phyloP scores from a whole-genome alignment of 2,329 filamentous ascomycete species.

The Ceratocystiopsis sp. region DNA sequence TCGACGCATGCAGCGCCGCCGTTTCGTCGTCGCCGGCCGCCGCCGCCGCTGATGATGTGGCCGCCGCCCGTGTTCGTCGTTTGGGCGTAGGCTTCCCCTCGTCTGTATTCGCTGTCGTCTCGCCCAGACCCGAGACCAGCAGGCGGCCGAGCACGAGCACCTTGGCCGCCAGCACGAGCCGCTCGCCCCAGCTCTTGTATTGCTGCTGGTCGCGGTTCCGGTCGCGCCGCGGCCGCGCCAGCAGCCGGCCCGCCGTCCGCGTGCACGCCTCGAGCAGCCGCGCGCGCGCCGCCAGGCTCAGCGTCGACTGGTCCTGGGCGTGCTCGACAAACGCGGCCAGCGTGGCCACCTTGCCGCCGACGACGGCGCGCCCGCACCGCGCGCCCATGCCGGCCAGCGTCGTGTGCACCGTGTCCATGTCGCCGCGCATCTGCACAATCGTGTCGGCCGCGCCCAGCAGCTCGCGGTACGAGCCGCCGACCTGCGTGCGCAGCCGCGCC shows the following conservation, averaged over 20 bases:
- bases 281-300: conserved; percentile 22
- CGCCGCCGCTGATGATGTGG: no score
- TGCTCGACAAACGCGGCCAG: conserved; percentile 29
- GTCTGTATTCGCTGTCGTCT: background rate
- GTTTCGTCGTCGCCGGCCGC: conserved; percentile 9
- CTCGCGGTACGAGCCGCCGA: conserved; percentile 62
- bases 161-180: conserved; percentile 46
- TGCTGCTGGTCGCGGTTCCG: conserved; percentile 16
- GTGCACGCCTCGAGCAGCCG: conserved; percentile 35
- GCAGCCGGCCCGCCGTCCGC: conserved; percentile 29
- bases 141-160: conserved; percentile 60
- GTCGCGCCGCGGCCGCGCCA: conserved; percentile 13
- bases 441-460: conserved; percentile 81
- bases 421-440: conserved; percentile 75
- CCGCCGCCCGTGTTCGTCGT: no score
- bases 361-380: conserved; percentile 54
- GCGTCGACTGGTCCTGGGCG: conserved; percentile 11
- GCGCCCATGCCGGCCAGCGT: conserved; percentile 56
- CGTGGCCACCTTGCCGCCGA: conserved; percentile 48
- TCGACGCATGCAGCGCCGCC: conserved; percentile 16
- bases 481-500: conserved; percentile 43
- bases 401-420: conserved; percentile 59
- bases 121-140: conserved; percentile 54
- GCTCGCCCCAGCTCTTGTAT: conserved; percentile 24
- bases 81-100: no score